Conservation (phyloP, 371 early-diverging fungal genomes). For the Mortierella sp. region DNA sequence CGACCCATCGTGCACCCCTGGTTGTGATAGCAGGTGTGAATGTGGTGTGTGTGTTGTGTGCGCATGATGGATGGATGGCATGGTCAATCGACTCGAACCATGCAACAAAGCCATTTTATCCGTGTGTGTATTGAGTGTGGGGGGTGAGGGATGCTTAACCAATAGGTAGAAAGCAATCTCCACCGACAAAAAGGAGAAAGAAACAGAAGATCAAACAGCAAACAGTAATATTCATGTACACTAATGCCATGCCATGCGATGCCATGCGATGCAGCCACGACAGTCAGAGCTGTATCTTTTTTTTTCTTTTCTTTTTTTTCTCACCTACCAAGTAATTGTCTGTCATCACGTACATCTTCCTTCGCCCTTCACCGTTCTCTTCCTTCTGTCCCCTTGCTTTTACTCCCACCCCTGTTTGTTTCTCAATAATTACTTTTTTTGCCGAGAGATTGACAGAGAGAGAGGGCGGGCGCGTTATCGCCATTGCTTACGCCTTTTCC, state of each 20-base stretch:
- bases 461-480: too few species aligned
- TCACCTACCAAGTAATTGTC: too few species aligned
- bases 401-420: not conserved
- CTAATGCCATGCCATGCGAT: not conserved
- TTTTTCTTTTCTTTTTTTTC: not conserved
- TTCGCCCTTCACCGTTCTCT: not conserved
- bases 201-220: not conserved
- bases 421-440: not conserved
- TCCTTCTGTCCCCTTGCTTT: not conserved
- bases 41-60: too few species aligned
- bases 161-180: not conserved
- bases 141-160: not conserved
- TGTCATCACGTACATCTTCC: too few species aligned
- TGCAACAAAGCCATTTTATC: too few species aligned
- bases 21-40: too few species aligned
- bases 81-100: too few species aligned
- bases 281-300: too few species aligned
- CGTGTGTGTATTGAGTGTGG: too few species aligned
- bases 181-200: not conserved
- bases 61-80: too few species aligned
- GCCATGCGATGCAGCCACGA: not conserved
- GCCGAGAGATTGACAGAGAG: too few species aligned
- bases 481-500: not conserved
- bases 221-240: not conserved
- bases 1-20: not conserved